Base-by-base conservation (phyloP, 768 basidiomycete genomes). In the Lactarius hengduanensis region DNA sequence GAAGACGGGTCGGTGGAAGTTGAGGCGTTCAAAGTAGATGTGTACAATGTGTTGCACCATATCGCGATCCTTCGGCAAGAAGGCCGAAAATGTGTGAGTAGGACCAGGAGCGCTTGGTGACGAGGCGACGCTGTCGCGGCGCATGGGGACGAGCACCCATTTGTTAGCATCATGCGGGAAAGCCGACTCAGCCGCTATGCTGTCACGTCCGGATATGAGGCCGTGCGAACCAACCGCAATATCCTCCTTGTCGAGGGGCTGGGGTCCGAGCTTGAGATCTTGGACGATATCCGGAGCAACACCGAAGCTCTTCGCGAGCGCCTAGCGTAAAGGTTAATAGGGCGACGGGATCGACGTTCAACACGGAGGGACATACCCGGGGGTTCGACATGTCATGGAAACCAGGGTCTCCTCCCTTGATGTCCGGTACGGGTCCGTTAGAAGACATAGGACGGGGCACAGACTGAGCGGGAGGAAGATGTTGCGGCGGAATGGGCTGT, bases 1-100 rank as follows among this genome's bases (percentile, higher is more conserved):
- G 73, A 88, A 91, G 59, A 92, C 88, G 0, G 92, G 92, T 1
- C 92, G 85, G 73, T 94, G 91, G 69, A 83, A 74, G 69, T 94
- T 92, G 74, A 94, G 90, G 59, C 86, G 86, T 2, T 77, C 73
- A 75, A 94, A 94, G 75, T 93, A 94, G 59, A 85, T 82, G 15
- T 88, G 82, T 64, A 89, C 80, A 68, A 93, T 84, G 59, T 78
- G 77, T 54, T 80, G 76, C 16, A 87, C 84, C 80, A 88, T 86
- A 9, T 80, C 79, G 60, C 89, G 86, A 74, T 93, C 89, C 73
- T 88, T 89, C 28, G 92, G 92, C 20, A 94, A 78, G 86, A 86
- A 92, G 59, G 90, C 76, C 4, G 82, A 77, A 43, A 89, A 77
- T 13, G 79, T 73, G 41, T 80, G 68, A 66, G 74, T 64, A 73